Conservation (phyloP, 768 basidiomycete species). For the Pulveroboletus ravenelii region DNA sequence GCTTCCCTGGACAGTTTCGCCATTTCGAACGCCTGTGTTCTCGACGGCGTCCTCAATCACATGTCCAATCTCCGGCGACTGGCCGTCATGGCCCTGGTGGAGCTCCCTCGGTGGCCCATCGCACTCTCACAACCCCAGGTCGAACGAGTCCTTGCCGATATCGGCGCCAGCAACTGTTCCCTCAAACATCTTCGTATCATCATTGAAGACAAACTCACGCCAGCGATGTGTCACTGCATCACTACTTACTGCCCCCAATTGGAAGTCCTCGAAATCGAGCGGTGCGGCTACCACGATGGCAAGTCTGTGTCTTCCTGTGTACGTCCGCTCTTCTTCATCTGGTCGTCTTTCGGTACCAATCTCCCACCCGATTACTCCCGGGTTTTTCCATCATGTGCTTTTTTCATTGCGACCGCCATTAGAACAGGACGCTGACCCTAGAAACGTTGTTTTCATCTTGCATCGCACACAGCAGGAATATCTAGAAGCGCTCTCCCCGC, state of each 20-base stretch:
- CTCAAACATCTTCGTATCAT: conserved; percentile 33
- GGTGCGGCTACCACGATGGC: conserved; percentile 35
- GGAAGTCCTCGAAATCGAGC: conserved; percentile 32
- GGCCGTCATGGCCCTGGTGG: conserved; percentile 31
- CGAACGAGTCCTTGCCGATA: conserved; percentile 25
- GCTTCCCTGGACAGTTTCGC: conserved; percentile 34
- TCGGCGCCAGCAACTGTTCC: conserved; percentile 30
- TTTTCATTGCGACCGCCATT: conserved; percentile 21
- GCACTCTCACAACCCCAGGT: conserved; percentile 33
- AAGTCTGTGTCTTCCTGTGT: conserved; percentile 34
- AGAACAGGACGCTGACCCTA: conserved; percentile 28
- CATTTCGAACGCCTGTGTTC: conserved; percentile 32
- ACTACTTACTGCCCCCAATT: conserved; percentile 28
- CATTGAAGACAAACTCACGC: conserved; percentile 34
- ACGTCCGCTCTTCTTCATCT: conserved; percentile 22
- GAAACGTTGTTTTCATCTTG: conserved; percentile 26
- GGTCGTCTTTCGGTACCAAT: conserved; percentile 5
- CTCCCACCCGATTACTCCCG: conserved; percentile 10
- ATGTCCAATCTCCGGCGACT: conserved; percentile 26
- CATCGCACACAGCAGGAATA: conserved; percentile 33
- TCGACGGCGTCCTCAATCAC: conserved; percentile 28
- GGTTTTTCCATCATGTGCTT: conserved; percentile 11
- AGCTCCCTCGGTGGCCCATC: conserved; percentile 35
- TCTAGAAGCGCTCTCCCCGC: conserved; percentile 28
- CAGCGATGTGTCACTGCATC: conserved; percentile 27